Conservation (phyloP, 768 basidiomycete genomes). For the Suillus subaureus region DNA sequence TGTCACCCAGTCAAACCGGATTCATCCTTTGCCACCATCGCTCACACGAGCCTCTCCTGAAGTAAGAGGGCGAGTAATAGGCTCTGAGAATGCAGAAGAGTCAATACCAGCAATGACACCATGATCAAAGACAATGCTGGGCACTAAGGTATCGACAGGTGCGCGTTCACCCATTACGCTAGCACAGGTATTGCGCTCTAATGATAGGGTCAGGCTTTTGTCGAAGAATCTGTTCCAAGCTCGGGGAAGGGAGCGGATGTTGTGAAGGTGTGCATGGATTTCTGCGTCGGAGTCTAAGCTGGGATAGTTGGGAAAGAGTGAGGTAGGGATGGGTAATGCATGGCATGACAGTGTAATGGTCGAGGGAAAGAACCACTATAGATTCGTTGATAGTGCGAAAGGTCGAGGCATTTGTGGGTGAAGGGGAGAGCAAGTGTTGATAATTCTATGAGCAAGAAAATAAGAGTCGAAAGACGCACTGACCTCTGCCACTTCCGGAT, state of each 20-base stretch:
- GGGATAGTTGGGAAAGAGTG: constrained; percentile 22
- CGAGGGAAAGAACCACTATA: constrained; percentile 80
- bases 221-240: constrained; percentile 88
- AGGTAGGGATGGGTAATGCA: constrained; percentile 22
- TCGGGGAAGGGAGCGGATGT: constrained; percentile 66
- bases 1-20: constrained; percentile 71
- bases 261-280: constrained; percentile 77
- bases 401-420: constrained; percentile 58
- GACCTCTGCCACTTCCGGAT: constrained; percentile 58
- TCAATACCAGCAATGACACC: constrained; percentile 72
- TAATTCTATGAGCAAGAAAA: constrained; percentile 59
- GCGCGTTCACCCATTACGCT: constrained; percentile 92
- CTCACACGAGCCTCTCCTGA: constrained; percentile 9
- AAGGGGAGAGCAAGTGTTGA: constrained; percentile 63
- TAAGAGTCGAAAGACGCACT: constrained; percentile 18
- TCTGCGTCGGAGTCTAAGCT: constrained; percentile 28
- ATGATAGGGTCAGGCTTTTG: constrained; percentile 79
- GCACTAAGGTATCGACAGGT: constrained; percentile 86
- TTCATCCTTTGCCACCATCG: constrained; percentile 40
- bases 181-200: constrained; percentile 83
- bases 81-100: constrained; percentile 38
- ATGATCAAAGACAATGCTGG: constrained; percentile 57
- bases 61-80: constrained; percentile 9
- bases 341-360: constrained; percentile 55
- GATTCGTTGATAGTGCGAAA: constrained; percentile 71